A percentile compares a stretch with the other conserved stretches of the same genome.
Conservation (phyloP, 2,329 filamentous ascomycete genomes). For the Botrytis tulipae region DNA sequence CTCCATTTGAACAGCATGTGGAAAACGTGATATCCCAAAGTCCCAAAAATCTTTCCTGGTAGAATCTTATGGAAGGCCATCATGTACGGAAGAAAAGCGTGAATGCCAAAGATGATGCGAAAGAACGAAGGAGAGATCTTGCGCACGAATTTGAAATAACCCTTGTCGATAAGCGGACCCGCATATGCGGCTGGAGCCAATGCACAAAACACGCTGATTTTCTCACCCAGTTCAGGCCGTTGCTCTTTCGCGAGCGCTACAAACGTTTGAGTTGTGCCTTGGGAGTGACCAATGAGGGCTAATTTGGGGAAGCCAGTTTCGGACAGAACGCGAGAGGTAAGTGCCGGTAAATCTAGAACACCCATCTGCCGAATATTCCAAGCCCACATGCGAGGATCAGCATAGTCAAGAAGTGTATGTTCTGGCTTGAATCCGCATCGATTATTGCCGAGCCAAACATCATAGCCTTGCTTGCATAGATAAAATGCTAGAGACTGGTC, state of each 20-base stretch:
- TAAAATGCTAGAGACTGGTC: slow-evolving; percentile 89
- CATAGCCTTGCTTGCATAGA: slow-evolving; percentile 86
- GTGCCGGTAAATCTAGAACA: slow-evolving; percentile 78
- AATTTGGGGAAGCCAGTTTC: slow-evolving; percentile 84
- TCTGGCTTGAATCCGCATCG: slow-evolving; percentile 80
- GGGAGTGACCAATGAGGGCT: slow-evolving; percentile 81
- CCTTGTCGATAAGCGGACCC: slow-evolving; percentile 78
- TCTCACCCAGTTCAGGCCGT: slow-evolving; percentile 76
- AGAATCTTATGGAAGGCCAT: slow-evolving; percentile 74
- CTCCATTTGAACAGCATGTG: slow-evolving; percentile 87
- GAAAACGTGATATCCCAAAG: slow-evolving; percentile 84
- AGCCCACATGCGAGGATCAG: slow-evolving; percentile 89
- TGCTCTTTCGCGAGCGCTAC: slow-evolving; percentile 89
- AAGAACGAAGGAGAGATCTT: slow-evolving; percentile 75
- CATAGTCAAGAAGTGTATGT: slow-evolving; percentile 67
- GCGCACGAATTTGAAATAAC: slow-evolving; percentile 90
- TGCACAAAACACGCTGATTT: slow-evolving; percentile 85
- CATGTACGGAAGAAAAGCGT: slow-evolving; percentile 92
- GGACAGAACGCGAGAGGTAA: slow-evolving; percentile 73
- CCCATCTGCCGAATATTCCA: slow-evolving; percentile 98
- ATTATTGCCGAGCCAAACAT: slow-evolving; percentile 95
- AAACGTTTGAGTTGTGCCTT: slow-evolving; percentile 86
- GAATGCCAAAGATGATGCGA: slow-evolving; percentile 81
- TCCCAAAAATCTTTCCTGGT: slow-evolving; percentile 68
- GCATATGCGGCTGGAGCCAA: slow-evolving; percentile 89